Evolutionary conservation across 2,329 filamentous ascomycete species (phyloP).

Genomic region (Pestalotiopsis sp.): DNA sequence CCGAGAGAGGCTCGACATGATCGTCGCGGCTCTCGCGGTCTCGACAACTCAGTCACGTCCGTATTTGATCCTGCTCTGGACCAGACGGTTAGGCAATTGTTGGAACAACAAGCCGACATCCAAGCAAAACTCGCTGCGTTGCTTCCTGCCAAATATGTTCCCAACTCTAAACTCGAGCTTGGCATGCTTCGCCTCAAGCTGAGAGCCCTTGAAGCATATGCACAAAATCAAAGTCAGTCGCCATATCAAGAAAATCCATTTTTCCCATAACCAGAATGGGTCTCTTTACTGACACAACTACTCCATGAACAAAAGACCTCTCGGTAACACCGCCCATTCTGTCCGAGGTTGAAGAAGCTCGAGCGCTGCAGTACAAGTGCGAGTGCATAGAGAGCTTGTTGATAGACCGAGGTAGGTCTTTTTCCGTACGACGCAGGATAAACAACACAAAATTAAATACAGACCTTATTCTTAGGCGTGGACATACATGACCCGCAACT

Average conservation of each 20-base stretch:
- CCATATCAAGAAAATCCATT: conserved; percentile 4
- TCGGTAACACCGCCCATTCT: conserved; percentile 43
- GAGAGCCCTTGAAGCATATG: conserved; percentile 49
- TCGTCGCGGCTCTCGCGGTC: conserved; percentile 29
- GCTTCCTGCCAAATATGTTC: conserved; percentile 48
- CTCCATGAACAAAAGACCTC: conserved; percentile 33
- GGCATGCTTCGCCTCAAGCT: conserved; percentile 59
- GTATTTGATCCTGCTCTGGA: conserved; percentile 42
- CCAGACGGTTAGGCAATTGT: conserved; percentile 45
- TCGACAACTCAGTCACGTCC: conserved; percentile 28
- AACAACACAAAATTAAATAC: background rate
- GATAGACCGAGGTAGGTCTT: conserved; percentile 46
- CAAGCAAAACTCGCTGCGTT: conserved; percentile 51
- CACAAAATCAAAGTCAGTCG: conserved; percentile 50
- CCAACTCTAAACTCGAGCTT: conserved; percentile 51
- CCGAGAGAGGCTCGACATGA: conserved; percentile 32
- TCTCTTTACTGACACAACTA: conserved; percentile 18
- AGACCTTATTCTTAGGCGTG: conserved; percentile 34
- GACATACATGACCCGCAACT: conserved; percentile 43
- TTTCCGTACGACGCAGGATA: conserved; percentile 5
- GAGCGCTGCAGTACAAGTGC: conserved; percentile 58
- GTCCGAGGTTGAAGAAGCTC: conserved; percentile 57
- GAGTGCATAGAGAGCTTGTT: conserved; percentile 58
- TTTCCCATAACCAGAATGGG: conserved; percentile 7
- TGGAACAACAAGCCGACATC: conserved; percentile 56